phyloP scores from a whole-genome alignment of 2,329 filamentous ascomycete genomes.

The Didymella segeticola region DNA sequence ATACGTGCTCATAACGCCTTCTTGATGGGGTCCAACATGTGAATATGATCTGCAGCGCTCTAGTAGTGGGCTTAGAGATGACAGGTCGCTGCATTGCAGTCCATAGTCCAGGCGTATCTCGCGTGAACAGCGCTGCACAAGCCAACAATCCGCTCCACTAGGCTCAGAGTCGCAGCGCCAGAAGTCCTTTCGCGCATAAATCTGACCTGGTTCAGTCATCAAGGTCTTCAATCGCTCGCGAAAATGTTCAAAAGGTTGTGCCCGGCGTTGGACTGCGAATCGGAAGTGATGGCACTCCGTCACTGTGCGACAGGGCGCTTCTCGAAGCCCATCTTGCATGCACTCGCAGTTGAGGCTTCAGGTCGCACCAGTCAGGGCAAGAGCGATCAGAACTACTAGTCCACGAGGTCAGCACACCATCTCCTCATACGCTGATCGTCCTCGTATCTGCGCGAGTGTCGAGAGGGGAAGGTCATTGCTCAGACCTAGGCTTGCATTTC shows the following conservation, averaged over 20 bases:
- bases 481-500: not conserved
- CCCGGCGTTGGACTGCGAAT: not conserved
- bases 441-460: not conserved
- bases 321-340: not conserved
- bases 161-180: not conserved
- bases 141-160: not conserved
- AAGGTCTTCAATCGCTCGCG: not conserved
- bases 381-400: not conserved
- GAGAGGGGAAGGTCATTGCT: not conserved
- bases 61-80: not conserved
- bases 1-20: not conserved
- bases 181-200: not conserved
- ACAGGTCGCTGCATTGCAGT: not conserved
- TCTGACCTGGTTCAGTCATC: not conserved
- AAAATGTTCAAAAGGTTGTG: too few relatives aligned
- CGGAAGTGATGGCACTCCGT: not conserved
- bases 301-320: not conserved
- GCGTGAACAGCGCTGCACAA: not conserved
- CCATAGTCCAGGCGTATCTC: not conserved
- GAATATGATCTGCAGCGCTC: not conserved
- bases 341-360: not conserved
- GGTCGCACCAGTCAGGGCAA: slow-evolving; percentile 1
- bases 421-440: not conserved
- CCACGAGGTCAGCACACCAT: slow-evolving; percentile 8
- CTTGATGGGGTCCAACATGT: not conserved